Evolutionary conservation across 2,329 filamentous ascomycete species (phyloP), one percentile per base, ranked within the genome.

Genomic region (Boeremia lycopersici): DNA sequence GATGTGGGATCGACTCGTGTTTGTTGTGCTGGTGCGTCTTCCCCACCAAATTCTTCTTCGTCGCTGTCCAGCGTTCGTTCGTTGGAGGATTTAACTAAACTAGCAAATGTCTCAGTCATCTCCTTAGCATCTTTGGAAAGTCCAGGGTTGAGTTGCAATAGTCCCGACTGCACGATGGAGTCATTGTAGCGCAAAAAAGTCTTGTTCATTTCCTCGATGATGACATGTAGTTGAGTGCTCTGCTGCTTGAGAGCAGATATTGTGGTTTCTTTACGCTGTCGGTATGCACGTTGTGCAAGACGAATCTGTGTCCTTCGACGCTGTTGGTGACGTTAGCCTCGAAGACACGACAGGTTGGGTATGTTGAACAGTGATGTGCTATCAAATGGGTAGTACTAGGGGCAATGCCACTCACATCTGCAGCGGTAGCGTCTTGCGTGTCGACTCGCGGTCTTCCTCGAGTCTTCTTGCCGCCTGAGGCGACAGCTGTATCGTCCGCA

Each of bases 231-330:
- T 23, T 84, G 81, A 48, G 86, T 79, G 25, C 93, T 89, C 57
- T 87, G 83, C 48, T 84, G 82, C 69, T 91, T 88, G 10, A 96
- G 80, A 1, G 84, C 85, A 26, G 85, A 83, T 51, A 96, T 93
- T 5, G 89, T 89, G 19, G 84, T 88, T 69, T 96, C 92, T 75
- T 96, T 96, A 46, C 92, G 87, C 67, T 89, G 86, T 13, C 92
- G 86, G 69, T 96, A 96, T 0, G 91, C 91, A 61, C 91, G 82
- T 73, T 96, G 92, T 2, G 92, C 92, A 49, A 93, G 83, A 23
- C 92, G 87, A 60, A 96, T 95, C 71, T 96, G 92, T 5, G 90
- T 93, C 49, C 92, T 85, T 47, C 92, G 88, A 58, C 91, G 88
- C 89, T 90, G 28, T 15, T 46, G 41, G 26, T 12, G 13, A 23